phyloP scores from a whole-genome alignment of 495 filamentous ascomycete species.

The Penicillium coprophilum region DNA sequence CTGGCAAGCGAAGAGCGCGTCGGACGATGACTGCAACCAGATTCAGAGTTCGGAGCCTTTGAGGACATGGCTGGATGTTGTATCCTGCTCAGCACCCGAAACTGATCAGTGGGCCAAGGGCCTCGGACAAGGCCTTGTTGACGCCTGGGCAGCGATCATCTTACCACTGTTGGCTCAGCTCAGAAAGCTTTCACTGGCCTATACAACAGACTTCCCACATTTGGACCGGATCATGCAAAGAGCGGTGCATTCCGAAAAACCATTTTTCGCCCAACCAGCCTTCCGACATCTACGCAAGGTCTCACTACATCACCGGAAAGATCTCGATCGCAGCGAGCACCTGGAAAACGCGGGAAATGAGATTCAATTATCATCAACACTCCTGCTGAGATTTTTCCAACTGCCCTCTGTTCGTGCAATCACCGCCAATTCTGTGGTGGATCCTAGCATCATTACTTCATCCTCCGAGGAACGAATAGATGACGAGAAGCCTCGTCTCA shows the following conservation, averaged over 20 bases:
- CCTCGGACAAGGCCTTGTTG: conserved; percentile 23
- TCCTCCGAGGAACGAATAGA: background rate
- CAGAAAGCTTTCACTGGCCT: conserved; percentile 24
- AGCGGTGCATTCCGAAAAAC: conserved; percentile 21
- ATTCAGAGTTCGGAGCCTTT: conserved; percentile 6
- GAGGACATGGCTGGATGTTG: conserved; percentile 7
- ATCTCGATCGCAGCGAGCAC: background rate
- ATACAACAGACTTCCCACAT: conserved; percentile 21
- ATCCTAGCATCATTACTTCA: conserved; percentile 16
- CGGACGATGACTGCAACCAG: conserved; percentile 8
- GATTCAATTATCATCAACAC: background rate
- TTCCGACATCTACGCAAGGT: conserved; percentile 26
- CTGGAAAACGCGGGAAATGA: background rate
- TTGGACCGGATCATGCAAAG: conserved; percentile 27
- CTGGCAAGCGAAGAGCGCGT: conserved; percentile 18
- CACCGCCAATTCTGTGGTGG: conserved; percentile 31
- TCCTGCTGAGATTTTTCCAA: conserved; percentile 31
- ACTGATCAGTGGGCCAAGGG: conserved; percentile 26
- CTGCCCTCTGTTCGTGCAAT: conserved; percentile 32
- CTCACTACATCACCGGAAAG: conserved; percentile 21
- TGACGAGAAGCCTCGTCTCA: background rate
- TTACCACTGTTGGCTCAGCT: conserved; percentile 33
- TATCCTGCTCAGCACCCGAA: conserved; percentile 27
- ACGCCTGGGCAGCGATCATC: conserved; percentile 36
- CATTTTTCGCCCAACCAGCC: conserved; percentile 18